Percentiles rank a stretch among this genome's conserved stretches.
Conservation (phyloP, 2,329 filamentous ascomycete species). For the Cladophialophora carrionii region DNA sequence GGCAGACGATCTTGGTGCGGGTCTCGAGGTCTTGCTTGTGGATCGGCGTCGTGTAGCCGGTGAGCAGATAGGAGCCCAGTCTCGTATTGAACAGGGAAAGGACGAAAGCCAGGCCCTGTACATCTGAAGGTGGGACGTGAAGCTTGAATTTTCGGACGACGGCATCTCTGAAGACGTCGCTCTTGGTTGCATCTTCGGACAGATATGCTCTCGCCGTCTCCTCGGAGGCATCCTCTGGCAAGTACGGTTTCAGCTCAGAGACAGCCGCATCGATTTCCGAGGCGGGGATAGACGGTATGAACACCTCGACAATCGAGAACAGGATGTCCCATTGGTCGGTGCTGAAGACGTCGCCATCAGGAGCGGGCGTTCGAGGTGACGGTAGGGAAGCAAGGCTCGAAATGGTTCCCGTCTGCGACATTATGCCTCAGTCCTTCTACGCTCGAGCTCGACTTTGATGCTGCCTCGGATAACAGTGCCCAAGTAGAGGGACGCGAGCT, state of each 20-base stretch:
- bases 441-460: not conserved
- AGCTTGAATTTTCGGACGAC: conserved; percentile 54
- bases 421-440: not conserved
- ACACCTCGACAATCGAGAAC: conserved; percentile 60
- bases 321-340: conserved; percentile 63
- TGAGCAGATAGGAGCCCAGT: conserved; percentile 60
- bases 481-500: not conserved
- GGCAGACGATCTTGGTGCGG: conserved; percentile 58
- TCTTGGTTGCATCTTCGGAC: conserved; percentile 52
- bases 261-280: conserved; percentile 19
- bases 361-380: conserved; percentile 54
- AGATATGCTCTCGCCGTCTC: conserved; percentile 52
- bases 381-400: conserved; percentile 42
- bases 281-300: conserved; percentile 54
- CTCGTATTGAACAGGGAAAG: conserved; percentile 59
- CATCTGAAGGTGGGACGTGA: conserved; percentile 54
- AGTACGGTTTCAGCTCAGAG: conserved; percentile 39
- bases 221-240: conserved; percentile 43
- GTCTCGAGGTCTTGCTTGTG: conserved; percentile 57
- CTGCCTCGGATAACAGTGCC: not conserved
- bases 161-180: conserved; percentile 55
- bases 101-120: conserved; percentile 56
- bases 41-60: conserved; percentile 60
- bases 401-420: conserved; percentile 24
- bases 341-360: conserved; percentile 55